Evolutionary conservation across 2,329 filamentous ascomycete species (phyloP).

Genomic region (Colletotrichum melonis): DNA sequence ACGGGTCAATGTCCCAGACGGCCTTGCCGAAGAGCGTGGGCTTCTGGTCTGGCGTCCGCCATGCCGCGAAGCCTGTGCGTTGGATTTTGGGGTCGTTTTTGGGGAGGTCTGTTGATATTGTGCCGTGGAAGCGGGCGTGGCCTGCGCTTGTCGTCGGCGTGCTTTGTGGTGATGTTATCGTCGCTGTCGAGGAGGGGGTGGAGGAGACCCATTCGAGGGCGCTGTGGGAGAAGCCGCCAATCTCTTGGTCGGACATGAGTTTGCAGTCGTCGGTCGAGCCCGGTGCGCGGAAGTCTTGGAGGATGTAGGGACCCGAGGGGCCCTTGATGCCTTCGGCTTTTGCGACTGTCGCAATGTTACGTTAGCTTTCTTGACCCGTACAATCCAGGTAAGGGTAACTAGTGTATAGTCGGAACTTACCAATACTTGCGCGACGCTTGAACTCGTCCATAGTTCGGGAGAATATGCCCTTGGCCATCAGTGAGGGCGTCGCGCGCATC

Average conservation of each 20-base stretch:
- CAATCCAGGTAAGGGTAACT: neutral
- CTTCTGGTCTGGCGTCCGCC: constrained; percentile 82
- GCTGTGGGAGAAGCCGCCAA: constrained; percentile 86
- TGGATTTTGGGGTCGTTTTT: constrained; percentile 78
- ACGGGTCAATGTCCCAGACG: constrained; percentile 91
- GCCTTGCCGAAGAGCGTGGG: constrained; percentile 87
- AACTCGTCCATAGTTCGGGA: constrained; percentile 71
- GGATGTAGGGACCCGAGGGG: constrained; percentile 70
- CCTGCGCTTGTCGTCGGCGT: constrained; percentile 39
- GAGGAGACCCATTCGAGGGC: constrained; percentile 72
- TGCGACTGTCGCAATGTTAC: constrained; percentile 61
- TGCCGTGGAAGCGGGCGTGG: constrained; percentile 87
- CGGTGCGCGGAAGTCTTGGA: constrained; percentile 71
- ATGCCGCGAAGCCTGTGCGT: constrained; percentile 89
- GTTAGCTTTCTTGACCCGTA: neutral
- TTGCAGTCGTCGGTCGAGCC: constrained; percentile 68
- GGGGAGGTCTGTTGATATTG: constrained; percentile 88
- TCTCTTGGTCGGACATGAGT: constrained; percentile 86
- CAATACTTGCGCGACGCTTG: constrained; percentile 65
- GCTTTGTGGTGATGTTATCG: constrained; percentile 33
- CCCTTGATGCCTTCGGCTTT: constrained; percentile 76
- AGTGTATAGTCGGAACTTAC: constrained; percentile 47
- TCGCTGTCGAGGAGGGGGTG: constrained; percentile 30
- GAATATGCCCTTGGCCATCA: constrained; percentile 64
- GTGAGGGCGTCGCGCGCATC: constrained; percentile 61